Base-by-base conservation (phyloP, 2,329 filamentous ascomycete species). In the Botrytis medusae region DNA sequence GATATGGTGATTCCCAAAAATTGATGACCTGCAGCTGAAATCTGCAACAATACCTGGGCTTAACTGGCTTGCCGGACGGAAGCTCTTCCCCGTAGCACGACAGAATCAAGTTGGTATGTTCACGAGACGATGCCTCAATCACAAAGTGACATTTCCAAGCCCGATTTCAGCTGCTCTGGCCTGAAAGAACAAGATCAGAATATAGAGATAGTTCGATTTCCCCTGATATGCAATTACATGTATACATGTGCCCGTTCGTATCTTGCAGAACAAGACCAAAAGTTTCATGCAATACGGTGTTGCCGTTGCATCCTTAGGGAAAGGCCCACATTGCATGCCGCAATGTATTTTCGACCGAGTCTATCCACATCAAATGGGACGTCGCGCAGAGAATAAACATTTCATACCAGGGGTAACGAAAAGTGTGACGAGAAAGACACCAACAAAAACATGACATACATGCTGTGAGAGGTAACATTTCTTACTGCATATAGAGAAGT, bases 1-100 rank as follows among this genome's bases (percentile, higher is more conserved):
- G 71, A 62, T 63, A 62, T 72, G 34, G 46, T 60, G 42, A 51
- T 60, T 70, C 65, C 65, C 71, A 70, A 63, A 70, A 63, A 37
- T 73, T 70, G 65, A 73, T 70, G 64, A 57, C 65, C 71, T 73
- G 71, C 71, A 73, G 64, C 71, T 62, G 64, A 63, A 72, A 70
- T 73, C 57, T 70, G 65, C 71, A 73, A 70, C 59, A 16, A 70
- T 40, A 44, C 64, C 65, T 42, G 44, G 65, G 57, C 71, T 51
- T 46, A 16, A 67, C 20, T 62, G 62, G 51, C 51, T 72, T 60
- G 62, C 42, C 20, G 46, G 46, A 57, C 65, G 71, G 71, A 73
- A 73, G 65, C 64, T 63, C n/a, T 73, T 73, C 65, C 71, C 71
- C 71, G 71, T 73, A 62, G 64, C 64, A 72, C 71, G 32, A 69